A percentile compares a stretch with the other conserved stretches of the same genome.
These are phyloP conservation scores for Juncus effusus DNA, from an alignment of 176 grass and related monocot genomes.

Conservation along the genomic window DNA sequence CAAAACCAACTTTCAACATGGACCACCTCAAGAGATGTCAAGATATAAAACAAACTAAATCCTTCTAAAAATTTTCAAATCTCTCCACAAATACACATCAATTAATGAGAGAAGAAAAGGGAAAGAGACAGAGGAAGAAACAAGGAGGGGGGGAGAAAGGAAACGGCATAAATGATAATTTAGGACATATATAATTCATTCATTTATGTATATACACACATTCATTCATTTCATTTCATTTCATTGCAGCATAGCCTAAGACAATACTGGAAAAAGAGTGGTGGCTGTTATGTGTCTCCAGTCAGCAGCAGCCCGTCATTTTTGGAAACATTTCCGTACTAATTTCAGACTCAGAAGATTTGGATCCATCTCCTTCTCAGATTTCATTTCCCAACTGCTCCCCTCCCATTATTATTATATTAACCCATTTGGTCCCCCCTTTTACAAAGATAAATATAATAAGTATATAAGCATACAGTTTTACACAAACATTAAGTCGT, in stretches of 20 bases:
- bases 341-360: slow-evolving; percentile 23
- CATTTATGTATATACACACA: too few relatives aligned
- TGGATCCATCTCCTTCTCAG: slow-evolving; percentile 29
- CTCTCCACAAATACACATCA: too few relatives aligned
- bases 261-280: slow-evolving; percentile 26
- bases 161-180: neutral
- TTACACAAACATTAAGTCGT: too few relatives aligned
- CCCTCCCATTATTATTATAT: slow-evolving; percentile 29
- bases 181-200: too few relatives aligned
- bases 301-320: slow-evolving; percentile 6
- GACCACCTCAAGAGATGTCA: too few relatives aligned
- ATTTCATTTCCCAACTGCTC: slow-evolving; percentile 29
- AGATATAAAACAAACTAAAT: too few relatives aligned
- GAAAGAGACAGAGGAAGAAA: neutral
- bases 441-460: neutral
- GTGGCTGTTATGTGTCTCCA: slow-evolving; percentile 5
- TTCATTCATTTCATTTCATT: neutral
- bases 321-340: slow-evolving; percentile 20
- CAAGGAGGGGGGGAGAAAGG: slow-evolving; percentile 3
- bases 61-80: too few relatives aligned
- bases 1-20: too few relatives aligned
- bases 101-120: too few relatives aligned
- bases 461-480: neutral
- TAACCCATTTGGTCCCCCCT: slow-evolving; percentile 17
- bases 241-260: slow-evolving; percentile 5